Evolutionary conservation across 495 filamentous ascomycete genomes (phyloP).

Genomic region (Penicillium macrosclerotiorum): DNA sequence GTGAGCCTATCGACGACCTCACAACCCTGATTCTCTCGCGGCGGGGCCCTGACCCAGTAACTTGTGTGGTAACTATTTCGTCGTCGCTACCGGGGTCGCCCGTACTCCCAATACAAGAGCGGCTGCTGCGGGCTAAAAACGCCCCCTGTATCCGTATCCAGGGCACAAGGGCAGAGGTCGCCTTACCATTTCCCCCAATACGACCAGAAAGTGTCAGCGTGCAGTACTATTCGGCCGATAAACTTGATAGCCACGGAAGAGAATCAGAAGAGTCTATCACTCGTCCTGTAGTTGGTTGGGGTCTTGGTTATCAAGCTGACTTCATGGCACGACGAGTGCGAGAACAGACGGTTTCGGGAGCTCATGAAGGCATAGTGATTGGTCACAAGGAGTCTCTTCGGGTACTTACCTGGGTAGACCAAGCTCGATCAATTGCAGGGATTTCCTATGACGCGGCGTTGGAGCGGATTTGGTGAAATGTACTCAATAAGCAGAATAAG

Average conservation of each 20-base stretch:
- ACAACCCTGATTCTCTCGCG: constrained; percentile 4
- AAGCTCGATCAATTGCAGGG: constrained; percentile 4
- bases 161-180: constrained; percentile 5
- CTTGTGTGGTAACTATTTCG: constrained; percentile 6
- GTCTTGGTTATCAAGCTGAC: constrained; percentile 10
- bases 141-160: constrained; percentile 7
- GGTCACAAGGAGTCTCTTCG: constrained; percentile 3
- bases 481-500: no score
- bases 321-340: constrained; percentile 1
- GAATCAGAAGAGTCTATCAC: constrained; percentile 3
- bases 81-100: constrained; percentile 6
- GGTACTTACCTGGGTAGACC: constrained; percentile 8
- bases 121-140: constrained; percentile 1
- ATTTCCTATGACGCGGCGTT: constrained; percentile 5
- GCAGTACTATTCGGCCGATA: constrained; percentile 6
- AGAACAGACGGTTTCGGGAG: not conserved
- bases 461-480: no score
- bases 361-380: constrained; percentile 4
- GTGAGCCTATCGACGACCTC: constrained; percentile 4
- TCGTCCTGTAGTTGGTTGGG: constrained; percentile 7
- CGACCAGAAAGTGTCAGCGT: constrained; percentile 5
- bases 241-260: constrained; percentile 1
- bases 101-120: not conserved
- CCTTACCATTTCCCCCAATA: constrained; percentile 9
- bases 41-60: constrained; percentile 1